Conservation (phyloP, 164 flowering plant species). For the Vitis cinerea region DNA sequence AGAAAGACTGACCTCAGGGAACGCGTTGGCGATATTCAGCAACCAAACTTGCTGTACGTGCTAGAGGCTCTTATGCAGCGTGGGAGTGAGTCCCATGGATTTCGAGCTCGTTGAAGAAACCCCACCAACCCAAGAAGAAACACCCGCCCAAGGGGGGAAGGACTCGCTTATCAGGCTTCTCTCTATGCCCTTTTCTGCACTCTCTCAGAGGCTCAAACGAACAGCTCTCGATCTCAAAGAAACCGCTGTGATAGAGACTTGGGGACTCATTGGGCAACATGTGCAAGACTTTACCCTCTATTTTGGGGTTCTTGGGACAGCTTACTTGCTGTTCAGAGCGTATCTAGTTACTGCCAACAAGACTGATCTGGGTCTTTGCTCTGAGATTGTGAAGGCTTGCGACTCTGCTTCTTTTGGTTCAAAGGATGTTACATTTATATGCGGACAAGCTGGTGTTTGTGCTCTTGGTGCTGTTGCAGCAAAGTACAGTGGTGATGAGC, state of each 20-base stretch:
- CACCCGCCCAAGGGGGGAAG: background rate
- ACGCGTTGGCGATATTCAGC: too few relatives aligned
- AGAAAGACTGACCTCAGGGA: too few relatives aligned
- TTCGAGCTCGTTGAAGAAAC: constrained; percentile 22
- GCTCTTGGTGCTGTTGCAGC: constrained; percentile 87
- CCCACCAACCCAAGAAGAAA: background rate
- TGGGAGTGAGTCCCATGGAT: too few relatives aligned
- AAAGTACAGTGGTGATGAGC: constrained; percentile 42
- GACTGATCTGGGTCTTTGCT: constrained; percentile 47
- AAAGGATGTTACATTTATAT: constrained; percentile 60
- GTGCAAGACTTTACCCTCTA: constrained; percentile 52
- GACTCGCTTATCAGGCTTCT: constrained; percentile 55
- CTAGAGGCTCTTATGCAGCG: too few relatives aligned
- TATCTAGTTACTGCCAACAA: constrained; percentile 37
- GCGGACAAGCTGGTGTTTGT: constrained; percentile 84
- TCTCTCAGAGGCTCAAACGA: constrained; percentile 39
- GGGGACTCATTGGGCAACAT: constrained; percentile 32
- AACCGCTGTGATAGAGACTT: constrained; percentile 50
- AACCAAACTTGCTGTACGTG: too few relatives aligned
- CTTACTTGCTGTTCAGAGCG: constrained; percentile 47
- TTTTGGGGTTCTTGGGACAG: constrained; percentile 59
- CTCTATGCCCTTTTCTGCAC: constrained; percentile 39
- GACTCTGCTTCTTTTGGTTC: constrained; percentile 32
- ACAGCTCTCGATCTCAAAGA: constrained; percentile 60
- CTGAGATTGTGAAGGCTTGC: constrained; percentile 52